phyloP scores from a whole-genome alignment of 257 asterid genomes.

The Thymus mandschuricus region DNA sequence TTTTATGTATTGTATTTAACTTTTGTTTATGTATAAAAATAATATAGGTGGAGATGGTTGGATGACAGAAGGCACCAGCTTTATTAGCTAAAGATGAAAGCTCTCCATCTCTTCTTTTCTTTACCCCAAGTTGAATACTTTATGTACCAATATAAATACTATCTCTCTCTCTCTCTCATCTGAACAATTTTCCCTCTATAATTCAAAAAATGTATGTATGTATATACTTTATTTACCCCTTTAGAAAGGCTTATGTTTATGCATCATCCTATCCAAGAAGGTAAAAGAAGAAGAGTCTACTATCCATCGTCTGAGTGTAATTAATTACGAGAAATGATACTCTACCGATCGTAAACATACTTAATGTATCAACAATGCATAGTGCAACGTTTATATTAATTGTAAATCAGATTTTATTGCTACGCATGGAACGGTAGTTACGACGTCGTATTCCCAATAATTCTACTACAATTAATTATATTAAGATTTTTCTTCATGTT shows the following conservation, averaged over 20 bases:
- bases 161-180: not conserved
- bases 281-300: too few species aligned
- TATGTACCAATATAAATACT: conserved; percentile 16
- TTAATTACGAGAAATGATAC: not conserved
- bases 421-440: too few species aligned
- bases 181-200: not conserved
- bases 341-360: too few species aligned
- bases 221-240: not conserved
- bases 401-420: too few species aligned
- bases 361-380: too few species aligned
- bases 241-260: not conserved
- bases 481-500: too few species aligned
- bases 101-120: conserved; percentile 6
- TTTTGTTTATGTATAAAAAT: not conserved
- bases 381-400: too few species aligned
- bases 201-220: not conserved
- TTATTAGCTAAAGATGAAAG: conserved; percentile 49
- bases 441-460: too few species aligned
- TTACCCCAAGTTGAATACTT: conserved; percentile 19
- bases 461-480: too few species aligned
- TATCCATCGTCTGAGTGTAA: not conserved
- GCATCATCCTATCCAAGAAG: too few species aligned
- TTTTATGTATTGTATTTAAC: too few species aligned
- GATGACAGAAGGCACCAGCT: conserved; percentile 81
- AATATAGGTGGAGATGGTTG: conserved; percentile 92